Base-by-base conservation (phyloP, 2,329 filamentous ascomycete genomes). In the Calcarisporium arbuscula region DNA sequence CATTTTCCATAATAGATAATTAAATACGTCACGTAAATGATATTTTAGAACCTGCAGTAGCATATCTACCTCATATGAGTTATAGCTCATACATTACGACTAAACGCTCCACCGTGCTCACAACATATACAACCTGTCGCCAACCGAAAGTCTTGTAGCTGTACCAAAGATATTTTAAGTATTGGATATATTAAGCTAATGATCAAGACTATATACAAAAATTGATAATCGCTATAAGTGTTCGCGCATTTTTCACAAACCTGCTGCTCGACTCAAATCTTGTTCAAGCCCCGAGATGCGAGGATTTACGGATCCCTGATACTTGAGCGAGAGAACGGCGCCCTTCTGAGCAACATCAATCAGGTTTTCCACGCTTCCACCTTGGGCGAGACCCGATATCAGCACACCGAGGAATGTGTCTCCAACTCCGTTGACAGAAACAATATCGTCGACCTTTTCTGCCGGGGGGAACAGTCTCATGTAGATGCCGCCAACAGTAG, bases 391-490 rank as follows among this genome's bases (percentile, higher is more conserved):
- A 0, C 85, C 86, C 2, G 87, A 82, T n/a, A 95, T 66, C 36
- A 95, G 48, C 11, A 88, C 82, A 0, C 90, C 92, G 8, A 94
- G 67, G 56, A 96, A 89, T 0, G 92, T 95, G 60, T 98, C 92
- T 0, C 92, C 92, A 3, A 87, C 88, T 1, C 90, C 92, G 55
- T 96, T 96, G 8, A 96, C 90, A 30, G 87, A 95, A 2, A 90
- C 78, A 2, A 94, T 70, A 18, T 92, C 77, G 15, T 72, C 61
- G 0, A 95, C 70, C 12, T 66, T 61, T 53, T 84, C 78, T 1
- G 74, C 74, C 0, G 83, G 68, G 0, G 84, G 77, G 54, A 86
- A 85, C 15, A 76, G 46, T 21, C 74, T 57, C 80, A 95, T 88
- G 52, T 95, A 95, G 4, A 95, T 70, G 0, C 89, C 90, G 0